Conservation (phyloP, 768 basidiomycete genomes). For the Tricholoma sp. region DNA sequence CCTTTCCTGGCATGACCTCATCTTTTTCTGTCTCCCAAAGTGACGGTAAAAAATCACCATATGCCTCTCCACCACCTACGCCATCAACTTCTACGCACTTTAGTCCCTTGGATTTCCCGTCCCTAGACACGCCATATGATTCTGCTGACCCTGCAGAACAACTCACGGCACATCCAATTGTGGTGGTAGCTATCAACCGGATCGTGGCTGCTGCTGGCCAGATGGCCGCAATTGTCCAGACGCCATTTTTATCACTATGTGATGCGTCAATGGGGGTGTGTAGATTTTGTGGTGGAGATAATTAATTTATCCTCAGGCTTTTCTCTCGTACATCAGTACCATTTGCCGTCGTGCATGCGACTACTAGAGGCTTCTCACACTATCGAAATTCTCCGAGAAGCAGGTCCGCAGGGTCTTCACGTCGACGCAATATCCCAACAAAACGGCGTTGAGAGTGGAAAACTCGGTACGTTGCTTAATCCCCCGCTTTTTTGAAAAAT, state of each 20-base stretch:
- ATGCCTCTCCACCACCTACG: constrained; percentile 29
- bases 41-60: constrained; percentile 8
- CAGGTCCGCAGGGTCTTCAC: constrained; percentile 49
- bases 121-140: constrained; percentile 44
- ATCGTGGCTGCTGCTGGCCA: constrained; percentile 71
- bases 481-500: not conserved
- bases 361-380: constrained; percentile 68
- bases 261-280: constrained; percentile 69
- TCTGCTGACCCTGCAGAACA: constrained; percentile 44
- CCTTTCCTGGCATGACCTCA: constrained; percentile 3
- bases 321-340: constrained; percentile 44
- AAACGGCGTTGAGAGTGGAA: constrained; percentile 40
- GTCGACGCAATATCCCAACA: constrained; percentile 40
- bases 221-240: constrained; percentile 57
- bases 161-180: constrained; percentile 55
- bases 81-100: constrained; percentile 16
- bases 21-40: not conserved
- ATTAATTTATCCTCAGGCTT: not conserved
- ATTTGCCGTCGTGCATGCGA: constrained; percentile 69
- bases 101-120: constrained; percentile 48
- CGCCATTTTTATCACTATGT: constrained; percentile 66
- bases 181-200: constrained; percentile 52
- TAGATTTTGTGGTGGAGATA: constrained; percentile 8
- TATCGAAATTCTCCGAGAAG: constrained; percentile 63
- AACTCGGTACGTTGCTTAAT: constrained; percentile 39